A percentile compares a stretch with the other conserved stretches of the same genome.
Conservation (phyloP, 1,284 basidiomycete species). For the Ceratobasidium sp. region DNA sequence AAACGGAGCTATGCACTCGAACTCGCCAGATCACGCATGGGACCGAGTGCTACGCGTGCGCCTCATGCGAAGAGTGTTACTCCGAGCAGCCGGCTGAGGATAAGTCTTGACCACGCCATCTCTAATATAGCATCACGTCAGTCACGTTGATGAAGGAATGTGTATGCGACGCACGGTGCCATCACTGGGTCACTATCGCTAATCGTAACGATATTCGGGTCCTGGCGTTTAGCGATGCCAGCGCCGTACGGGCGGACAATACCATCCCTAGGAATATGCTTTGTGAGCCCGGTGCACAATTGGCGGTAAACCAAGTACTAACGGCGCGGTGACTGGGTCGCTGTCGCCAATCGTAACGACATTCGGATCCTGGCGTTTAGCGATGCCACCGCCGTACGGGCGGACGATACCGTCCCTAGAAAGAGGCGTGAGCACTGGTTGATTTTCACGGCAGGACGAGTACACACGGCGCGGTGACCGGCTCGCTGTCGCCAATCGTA, state of each 20-base stretch:
- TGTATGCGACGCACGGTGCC: slow-evolving; percentile 15
- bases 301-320: no score
- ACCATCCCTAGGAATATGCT: no score
- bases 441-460: neutral
- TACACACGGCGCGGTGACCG: slow-evolving; percentile 20
- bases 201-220: slow-evolving; percentile 4
- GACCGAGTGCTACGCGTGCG: slow-evolving; percentile 17
- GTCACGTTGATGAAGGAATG: neutral
- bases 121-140: neutral
- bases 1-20: neutral
- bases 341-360: slow-evolving; percentile 16
- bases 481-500: slow-evolving; percentile 2
- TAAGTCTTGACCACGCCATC: neutral
- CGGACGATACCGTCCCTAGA: neutral
- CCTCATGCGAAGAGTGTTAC: slow-evolving; percentile 8
- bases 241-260: neutral
- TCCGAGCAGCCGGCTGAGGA: neutral
- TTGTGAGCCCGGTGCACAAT: no score
- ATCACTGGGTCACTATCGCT: slow-evolving; percentile 11
- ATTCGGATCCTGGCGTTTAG: slow-evolving; percentile 8
- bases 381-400: no score
- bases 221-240: slow-evolving; percentile 2
- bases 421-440: slow-evolving; percentile 7
- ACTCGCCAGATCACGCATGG: slow-evolving; percentile 1
- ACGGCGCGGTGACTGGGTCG: slow-evolving; percentile 19